Evolutionary conservation across 1,284 basidiomycete species (phyloP), one percentile per base, ranked within the genome.

Genomic region (Ustilago shanxiensis): DNA sequence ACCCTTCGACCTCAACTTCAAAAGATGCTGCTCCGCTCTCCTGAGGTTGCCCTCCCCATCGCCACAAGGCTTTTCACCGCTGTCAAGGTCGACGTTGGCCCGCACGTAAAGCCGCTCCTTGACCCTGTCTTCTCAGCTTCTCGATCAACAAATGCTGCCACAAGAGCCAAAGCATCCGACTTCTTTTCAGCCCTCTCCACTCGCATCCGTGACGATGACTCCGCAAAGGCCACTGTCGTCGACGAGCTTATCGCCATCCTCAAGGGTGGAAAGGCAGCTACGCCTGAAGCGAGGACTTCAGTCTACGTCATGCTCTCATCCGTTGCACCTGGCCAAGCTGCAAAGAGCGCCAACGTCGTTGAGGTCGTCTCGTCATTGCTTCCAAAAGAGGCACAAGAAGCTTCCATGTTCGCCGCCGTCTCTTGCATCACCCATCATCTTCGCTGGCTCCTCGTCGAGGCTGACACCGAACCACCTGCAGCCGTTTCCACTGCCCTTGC

Each of bases 21-120:
- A 51, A 85, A 85, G 69, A 82, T 82, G 79, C 72, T 85, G 8
- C 78, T 85, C 0, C 72, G 83, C 35, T 84, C 84, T 24, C 84
- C 84, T 18, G 84, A 85, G 26, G 59, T 81, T 0, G 76, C 78
- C 10, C 66, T 83, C 6, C 72, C 74, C 3, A 62, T 81, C n/a
- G 74, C 79, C 2, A 52, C 50, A 33, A 49, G 49, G 28, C 74
- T 83, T 37, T 79, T 83, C 60, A 47, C 52, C 28, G 59, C 66
- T 18, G 62, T 66, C 70, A 61, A 66, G 26, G 52, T 74, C 59
- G 71, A 81, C 45, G 63, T 66, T 29, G 65, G 60, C 44, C 52
- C 69, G 13, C 65, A 81, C 52, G 45, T 60, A 60, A 68, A 79
- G 66, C 65, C 74, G 10, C 61, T 83, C 11, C 72, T 75, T 51